Percentiles rank a stretch among this genome's conserved stretches.
Evolutionary conservation across 2,329 filamentous ascomycete species (phyloP).

Genomic region (Falciphora oryzae): DNA sequence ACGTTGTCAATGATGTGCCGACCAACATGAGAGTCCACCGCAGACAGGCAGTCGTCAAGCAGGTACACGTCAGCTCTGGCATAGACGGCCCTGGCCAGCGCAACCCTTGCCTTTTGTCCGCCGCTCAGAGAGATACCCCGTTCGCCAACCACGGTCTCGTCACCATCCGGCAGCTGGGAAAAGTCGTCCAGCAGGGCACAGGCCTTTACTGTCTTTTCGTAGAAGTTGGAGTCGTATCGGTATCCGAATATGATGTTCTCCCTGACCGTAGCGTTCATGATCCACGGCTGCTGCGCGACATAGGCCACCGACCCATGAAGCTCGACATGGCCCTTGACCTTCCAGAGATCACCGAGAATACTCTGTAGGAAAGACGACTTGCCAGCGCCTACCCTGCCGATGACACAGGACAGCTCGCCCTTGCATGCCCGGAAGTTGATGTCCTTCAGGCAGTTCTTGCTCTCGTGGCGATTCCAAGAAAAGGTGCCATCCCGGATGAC

Average conservation of each 20-base stretch:
- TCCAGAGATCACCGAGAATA: constrained; percentile 88
- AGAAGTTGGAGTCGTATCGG: constrained; percentile 87
- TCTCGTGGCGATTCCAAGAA: constrained; percentile 86
- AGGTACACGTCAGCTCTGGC: constrained; percentile 95
- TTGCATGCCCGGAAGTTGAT: constrained; percentile 88
- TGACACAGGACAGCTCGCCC: constrained; percentile 86
- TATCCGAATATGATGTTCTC: constrained; percentile 98
- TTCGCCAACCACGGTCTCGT: constrained; percentile 94
- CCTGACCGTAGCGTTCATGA: constrained; percentile 95
- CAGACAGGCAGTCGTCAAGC: constrained; percentile 88
- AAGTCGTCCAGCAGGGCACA: constrained; percentile 92
- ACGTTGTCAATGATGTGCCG: constrained; percentile 93
- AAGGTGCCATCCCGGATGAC: constrained; percentile 80
- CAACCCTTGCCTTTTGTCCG: constrained; percentile 91
- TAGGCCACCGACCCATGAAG: constrained; percentile 83
- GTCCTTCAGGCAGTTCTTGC: constrained; percentile 65
- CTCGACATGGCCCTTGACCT: constrained; percentile 74
- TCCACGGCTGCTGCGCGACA: constrained; percentile 89
- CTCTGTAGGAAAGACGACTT: constrained; percentile 91
- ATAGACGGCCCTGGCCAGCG: constrained; percentile 89
- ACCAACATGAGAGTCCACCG: constrained; percentile 97
- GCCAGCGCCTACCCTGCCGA: constrained; percentile 88
- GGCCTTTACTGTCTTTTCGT: constrained; percentile 85
- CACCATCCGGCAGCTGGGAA: constrained; percentile 84
- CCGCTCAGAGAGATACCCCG: constrained; percentile 93